Evolutionary conservation across 345 rosid genomes (phyloP).

Genomic region (Ricinus communis): DNA sequence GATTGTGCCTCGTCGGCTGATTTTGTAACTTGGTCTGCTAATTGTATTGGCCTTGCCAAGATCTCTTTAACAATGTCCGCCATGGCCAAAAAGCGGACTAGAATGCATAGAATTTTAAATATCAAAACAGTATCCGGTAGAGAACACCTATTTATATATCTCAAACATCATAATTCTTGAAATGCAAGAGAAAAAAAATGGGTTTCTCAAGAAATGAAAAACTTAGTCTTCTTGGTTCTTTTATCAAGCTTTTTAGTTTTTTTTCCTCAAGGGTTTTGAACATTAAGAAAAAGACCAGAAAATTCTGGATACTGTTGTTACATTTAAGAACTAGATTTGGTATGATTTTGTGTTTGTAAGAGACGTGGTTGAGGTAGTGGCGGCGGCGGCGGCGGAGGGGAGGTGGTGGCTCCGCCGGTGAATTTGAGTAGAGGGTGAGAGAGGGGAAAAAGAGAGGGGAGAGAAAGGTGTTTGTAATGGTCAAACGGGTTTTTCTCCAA

Average conservation of each 20-base stretch:
- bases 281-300: neutral
- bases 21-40: conserved; percentile 72
- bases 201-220: neutral
- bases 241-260: no score
- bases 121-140: neutral
- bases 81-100: conserved; percentile 50
- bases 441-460: no score
- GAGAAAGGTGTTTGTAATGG: no score
- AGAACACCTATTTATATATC: neutral
- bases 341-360: neutral
- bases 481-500: conserved; percentile 38
- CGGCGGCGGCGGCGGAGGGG: conserved; percentile 20
- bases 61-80: conserved; percentile 73
- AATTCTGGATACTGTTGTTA: neutral
- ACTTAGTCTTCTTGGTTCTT: neutral
- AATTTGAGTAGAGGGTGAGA: conserved; percentile 15
- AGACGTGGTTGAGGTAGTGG: neutral
- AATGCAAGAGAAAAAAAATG: neutral
- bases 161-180: neutral
- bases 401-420: conserved; percentile 36
- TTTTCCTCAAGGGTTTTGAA: neutral
- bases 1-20: conserved; percentile 63
- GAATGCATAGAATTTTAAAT: conserved; percentile 8
- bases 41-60: conserved; percentile 64
- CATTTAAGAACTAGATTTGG: neutral